Base-by-base conservation (phyloP, 2,329 filamentous ascomycete genomes). In the Paecilomyces sp. region DNA sequence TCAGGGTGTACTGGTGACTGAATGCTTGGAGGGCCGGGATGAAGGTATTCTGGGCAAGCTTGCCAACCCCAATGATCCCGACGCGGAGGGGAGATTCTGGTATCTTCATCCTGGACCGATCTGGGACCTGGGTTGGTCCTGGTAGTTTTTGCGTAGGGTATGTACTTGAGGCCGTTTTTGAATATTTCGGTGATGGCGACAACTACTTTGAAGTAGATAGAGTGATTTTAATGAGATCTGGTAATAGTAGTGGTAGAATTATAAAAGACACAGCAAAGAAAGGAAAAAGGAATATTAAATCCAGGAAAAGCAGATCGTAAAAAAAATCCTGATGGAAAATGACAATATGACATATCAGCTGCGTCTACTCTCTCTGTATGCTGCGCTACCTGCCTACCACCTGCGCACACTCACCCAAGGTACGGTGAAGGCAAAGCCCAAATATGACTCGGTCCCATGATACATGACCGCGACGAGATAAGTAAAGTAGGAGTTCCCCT, bases 11-110 rank as follows among this genome's bases (percentile, higher is more conserved):
- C 31, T 76, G 71, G 33, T 77, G 64, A 60, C 75, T 70, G 54
- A 84, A 70, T 18, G 76, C 72, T 56, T 72, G 71, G 9, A 86
- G 66, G 2, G 74, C 78, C 0, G 81, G 82, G 6, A 86, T 77
- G 66, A 86, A 83, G 30, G 80, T 77, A 36, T 82, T 79, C 68
- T 85, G 79, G 31, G 76, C 73, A 50, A 83, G 73, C 64, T 83
- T 77, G 25, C 70, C 70, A 58, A 69, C 67, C 56, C 73, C 72
- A 55, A 76, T 68, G 58, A 76, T 71, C 4, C 73, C 74, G 15
- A 75, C 66, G 30, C 63, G 69, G 36, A 76, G 66, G 55, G 66
- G 57, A 57, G 55, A 28, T 53, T 53, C 51, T 1, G 51, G 34
- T 13, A 30, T 53, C 41, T n/a, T 47, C 41, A 47, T 47, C n/a